A percentile compares a stretch with the other conserved stretches of the same genome.
Evolutionary conservation across 768 basidiomycete genomes (phyloP).

Genomic region (Candolleomyces aberdarensis): DNA sequence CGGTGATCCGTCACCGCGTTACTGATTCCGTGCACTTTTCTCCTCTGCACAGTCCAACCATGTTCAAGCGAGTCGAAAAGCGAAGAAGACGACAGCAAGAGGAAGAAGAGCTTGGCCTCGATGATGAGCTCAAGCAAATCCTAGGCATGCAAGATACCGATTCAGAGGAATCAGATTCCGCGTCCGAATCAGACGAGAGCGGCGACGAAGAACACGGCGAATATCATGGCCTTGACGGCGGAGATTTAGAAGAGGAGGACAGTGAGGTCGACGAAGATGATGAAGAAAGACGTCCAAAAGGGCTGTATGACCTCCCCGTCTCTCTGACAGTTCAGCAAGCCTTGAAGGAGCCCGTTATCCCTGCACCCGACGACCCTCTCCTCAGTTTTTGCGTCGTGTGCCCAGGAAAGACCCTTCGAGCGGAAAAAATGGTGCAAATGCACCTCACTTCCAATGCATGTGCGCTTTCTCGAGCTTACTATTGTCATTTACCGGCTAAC

Average conservation of each 20-base stretch:
- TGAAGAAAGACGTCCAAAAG: slow-evolving; percentile 15
- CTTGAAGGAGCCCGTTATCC: slow-evolving; percentile 60
- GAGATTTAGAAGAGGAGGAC: slow-evolving; percentile 15
- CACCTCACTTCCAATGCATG: slow-evolving; percentile 66
- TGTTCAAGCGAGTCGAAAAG: slow-evolving; percentile 82
- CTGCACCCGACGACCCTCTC: slow-evolving; percentile 52
- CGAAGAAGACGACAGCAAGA: slow-evolving; percentile 56
- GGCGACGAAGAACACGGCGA: slow-evolving; percentile 19
- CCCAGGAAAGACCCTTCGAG: slow-evolving; percentile 71
- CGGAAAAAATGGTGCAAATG: slow-evolving; percentile 46
- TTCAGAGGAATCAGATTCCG: slow-evolving; percentile 64
- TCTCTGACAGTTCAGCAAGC: slow-evolving; percentile 49
- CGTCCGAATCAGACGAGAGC: slow-evolving; percentile 33
- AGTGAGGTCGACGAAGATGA: slow-evolving; percentile 13
- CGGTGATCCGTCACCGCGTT: slow-evolving; percentile 8
- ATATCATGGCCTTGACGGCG: slow-evolving; percentile 6
- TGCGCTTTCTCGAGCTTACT: slow-evolving; percentile 25
- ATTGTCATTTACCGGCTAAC: slow-evolving; percentile 4
- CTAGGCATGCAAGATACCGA: slow-evolving; percentile 73
- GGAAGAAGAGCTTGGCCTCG: slow-evolving; percentile 62
- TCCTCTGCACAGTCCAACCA: slow-evolving; percentile 21
- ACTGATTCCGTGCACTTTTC: neutral
- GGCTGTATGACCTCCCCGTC: slow-evolving; percentile 30
- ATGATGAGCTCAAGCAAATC: slow-evolving; percentile 60
- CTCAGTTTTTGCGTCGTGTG: slow-evolving; percentile 63